phyloP scores from a whole-genome alignment of 305 asterid genomes.

The Caryopteris hybrid region DNA sequence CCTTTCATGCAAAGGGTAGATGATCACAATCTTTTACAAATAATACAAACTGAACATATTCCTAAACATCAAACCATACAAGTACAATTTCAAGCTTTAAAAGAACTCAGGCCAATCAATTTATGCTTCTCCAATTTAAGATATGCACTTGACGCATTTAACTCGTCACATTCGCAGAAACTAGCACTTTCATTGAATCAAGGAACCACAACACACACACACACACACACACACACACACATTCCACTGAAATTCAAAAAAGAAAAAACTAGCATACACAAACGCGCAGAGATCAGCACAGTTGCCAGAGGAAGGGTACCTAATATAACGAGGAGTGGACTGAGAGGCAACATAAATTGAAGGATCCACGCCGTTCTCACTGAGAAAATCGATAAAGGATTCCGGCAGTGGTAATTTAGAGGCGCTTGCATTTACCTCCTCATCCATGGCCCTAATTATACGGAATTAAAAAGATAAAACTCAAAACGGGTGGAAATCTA shows the following conservation, averaged over 20 bases:
- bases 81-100: background rate
- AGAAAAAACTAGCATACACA: background rate
- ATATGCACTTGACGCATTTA: background rate
- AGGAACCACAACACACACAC: background rate
- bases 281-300: background rate
- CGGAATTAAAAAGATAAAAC: background rate
- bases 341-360: conserved; percentile 50
- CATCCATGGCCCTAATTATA: conserved; percentile 26
- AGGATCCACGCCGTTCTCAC: conserved; percentile 70
- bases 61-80: background rate
- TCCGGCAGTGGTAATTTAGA: conserved; percentile 56
- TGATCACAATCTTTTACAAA: background rate
- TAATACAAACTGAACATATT: background rate
- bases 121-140: background rate
- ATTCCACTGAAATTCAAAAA: background rate
- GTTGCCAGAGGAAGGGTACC: conserved; percentile 33
- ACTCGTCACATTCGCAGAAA: background rate
- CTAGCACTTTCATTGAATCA: background rate
- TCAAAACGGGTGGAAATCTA: background rate
- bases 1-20: conserved; percentile 32
- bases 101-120: background rate
- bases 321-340: conserved; percentile 78
- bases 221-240: too few species aligned
- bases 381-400: conserved; percentile 66
- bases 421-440: conserved; percentile 30